Evolutionary conservation across 495 filamentous ascomycete species (phyloP).

Genomic region (Neurospora sublineolata): DNA sequence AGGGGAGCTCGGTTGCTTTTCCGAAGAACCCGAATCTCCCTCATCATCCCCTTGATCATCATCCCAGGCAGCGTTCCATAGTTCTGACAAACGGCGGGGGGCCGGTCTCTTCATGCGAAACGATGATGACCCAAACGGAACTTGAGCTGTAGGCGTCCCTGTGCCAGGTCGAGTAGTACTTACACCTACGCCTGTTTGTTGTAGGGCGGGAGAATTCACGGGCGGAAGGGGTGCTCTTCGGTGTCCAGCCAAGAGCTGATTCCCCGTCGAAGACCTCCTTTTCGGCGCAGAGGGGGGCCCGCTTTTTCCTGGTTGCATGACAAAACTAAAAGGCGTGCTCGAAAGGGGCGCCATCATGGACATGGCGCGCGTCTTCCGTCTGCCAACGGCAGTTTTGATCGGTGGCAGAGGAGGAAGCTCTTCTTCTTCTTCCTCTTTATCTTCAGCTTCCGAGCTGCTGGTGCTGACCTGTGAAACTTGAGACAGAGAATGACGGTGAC

Average conservation of each 20-base stretch:
- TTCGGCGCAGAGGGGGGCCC: neutral
- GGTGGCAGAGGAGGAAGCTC: neutral
- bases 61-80: neutral
- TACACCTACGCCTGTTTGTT: neutral
- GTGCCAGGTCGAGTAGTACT: neutral
- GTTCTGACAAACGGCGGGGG: neutral
- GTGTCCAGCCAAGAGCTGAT: neutral
- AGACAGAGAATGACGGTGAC: neutral
- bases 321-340: neutral
- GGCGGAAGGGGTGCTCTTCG: neutral
- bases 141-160: neutral
- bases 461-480: neutral
- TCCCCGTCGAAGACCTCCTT: neutral
- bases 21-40: neutral
- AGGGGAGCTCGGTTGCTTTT: neutral
- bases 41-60: neutral
- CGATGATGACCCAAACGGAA: neutral
- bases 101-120: neutral
- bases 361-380: neutral
- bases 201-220: neutral
- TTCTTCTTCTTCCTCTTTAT: neutral
- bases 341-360: neutral
- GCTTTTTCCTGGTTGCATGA: neutral
- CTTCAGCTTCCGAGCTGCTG: neutral
- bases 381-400: neutral